phyloP scores from a whole-genome alignment of 768 basidiomycete genomes.

The Lactarius akahatsu region DNA sequence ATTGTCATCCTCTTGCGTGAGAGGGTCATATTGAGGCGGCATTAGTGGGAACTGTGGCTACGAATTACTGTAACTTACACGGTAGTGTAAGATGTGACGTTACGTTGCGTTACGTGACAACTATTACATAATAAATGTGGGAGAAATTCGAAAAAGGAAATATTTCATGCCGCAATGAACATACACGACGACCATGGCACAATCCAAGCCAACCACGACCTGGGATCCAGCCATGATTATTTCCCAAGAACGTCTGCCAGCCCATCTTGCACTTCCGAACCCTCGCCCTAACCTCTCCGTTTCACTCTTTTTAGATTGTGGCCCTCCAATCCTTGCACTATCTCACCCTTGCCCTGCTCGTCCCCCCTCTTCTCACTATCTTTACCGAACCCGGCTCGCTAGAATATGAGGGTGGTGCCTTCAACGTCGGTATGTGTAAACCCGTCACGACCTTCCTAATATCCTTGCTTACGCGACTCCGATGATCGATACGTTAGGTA shows the following conservation, averaged over 20 bases:
- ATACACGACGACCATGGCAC: conserved; percentile 35
- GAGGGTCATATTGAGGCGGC: conserved; percentile 28
- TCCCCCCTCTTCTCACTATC: conserved; percentile 72
- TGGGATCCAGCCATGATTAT: conserved; percentile 91
- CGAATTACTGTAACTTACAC: too few species aligned
- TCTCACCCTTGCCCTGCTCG: conserved; percentile 76
- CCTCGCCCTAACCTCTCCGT: conserved; percentile 19
- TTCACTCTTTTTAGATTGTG: conserved; percentile 63
- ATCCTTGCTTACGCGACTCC: conserved; percentile 8
- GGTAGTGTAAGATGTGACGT: conserved; percentile 11
- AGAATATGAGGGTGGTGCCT: conserved; percentile 71
- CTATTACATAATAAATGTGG: background rate
- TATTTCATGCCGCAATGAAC: background rate
- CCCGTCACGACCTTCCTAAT: background rate
- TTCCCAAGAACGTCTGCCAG: conserved; percentile 61
- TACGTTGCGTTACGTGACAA: conserved; percentile 7
- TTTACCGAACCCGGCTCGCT: conserved; percentile 75
- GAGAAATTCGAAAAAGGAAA: background rate
- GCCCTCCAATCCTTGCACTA: conserved; percentile 94
- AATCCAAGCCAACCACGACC: conserved; percentile 47
- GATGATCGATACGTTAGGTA: conserved; percentile 45
- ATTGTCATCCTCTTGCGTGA: conserved; percentile 25
- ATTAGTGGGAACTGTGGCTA: conserved; percentile 5
- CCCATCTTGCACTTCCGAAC: conserved; percentile 5
- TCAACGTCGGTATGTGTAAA: conserved; percentile 66